Base-by-base conservation (phyloP, 1,284 basidiomycete species). In the Gomphus bonarii region DNA sequence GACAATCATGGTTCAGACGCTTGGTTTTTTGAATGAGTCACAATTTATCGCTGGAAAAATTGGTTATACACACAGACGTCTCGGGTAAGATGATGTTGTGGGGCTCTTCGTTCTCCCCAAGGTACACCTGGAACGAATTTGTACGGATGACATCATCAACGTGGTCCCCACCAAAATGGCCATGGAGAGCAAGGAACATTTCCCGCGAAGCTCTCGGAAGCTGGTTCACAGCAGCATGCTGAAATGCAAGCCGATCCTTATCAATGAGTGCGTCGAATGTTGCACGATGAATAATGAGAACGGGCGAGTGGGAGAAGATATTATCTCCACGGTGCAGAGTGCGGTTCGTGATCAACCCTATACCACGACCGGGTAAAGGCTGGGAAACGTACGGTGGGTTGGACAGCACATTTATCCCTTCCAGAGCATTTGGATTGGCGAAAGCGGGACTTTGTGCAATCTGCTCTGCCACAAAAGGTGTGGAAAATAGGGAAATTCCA, bases 1-100 rank as follows among this genome's bases (percentile, higher is more conserved):
- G 51, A 42, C 51, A 53, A 42, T 38, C 51, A 42, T 53, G 51
- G 38, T 53, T 53, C 22, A 42, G 18, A 53, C 51, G 51, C 51
- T 53, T 12, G 2, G n/a, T 6, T 40, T n/a, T 16, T 40, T 3
- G n/a, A 11, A n/a, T 40, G 14, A n/a, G 38, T 16, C 12, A 10
- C 9, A 12, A 38, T 38, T 38, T 47, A 3, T 47, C 3, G 6
- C 9, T 51, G 36, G 5, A 10, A 33, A 51, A 51, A 20, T 36
- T 33, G 20, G n/a, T 35, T 14, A 14, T 38, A 38, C 36, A 38
- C 52, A 33, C 42, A 22, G 46, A 33, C 22, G 54, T 48, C 44
- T 55, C 54, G 16, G 28, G 40, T 30, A 47, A 38, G 18, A 35
- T 7, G 31, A 33, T 38, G 44, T 48, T 42, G 22, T 20, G 54